These are phyloP conservation scores for Alisma plantagoaquatica DNA, from an alignment of 106 monocot genomes.

Conservation along the genomic window DNA sequence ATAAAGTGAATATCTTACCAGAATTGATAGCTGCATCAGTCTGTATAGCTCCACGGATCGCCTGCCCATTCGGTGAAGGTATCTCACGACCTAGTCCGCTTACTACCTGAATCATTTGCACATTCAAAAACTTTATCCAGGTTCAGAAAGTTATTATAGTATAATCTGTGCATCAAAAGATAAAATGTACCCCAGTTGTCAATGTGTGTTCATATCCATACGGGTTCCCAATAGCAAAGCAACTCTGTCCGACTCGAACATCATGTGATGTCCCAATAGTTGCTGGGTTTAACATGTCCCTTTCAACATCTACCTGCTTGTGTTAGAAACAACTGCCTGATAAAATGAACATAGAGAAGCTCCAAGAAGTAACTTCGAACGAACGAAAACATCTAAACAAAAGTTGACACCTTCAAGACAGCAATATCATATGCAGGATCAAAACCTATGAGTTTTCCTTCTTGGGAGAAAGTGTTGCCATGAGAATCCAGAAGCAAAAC, in stretches of 20 bases:
- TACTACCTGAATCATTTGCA: constrained; percentile 51
- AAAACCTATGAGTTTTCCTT: constrained; percentile 70
- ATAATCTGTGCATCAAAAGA: neutral
- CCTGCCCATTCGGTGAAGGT: constrained; percentile 78
- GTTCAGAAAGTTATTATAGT: neutral
- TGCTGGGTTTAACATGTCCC: constrained; percentile 52
- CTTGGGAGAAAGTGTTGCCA: constrained; percentile 44
- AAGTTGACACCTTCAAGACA: constrained; percentile 49
- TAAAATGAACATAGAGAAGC: too few relatives aligned
- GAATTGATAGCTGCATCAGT: constrained; percentile 91
- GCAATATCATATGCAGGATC: constrained; percentile 88
- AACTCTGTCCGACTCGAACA: constrained; percentile 78
- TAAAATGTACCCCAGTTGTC: constrained; percentile 63
- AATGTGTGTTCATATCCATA: constrained; percentile 85
- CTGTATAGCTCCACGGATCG: constrained; percentile 87
- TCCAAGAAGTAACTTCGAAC: too few relatives aligned
- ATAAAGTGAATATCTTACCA: too few relatives aligned
- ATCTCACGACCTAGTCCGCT: constrained; percentile 90
- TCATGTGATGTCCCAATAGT: constrained; percentile 56
- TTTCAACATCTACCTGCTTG: constrained; percentile 68
- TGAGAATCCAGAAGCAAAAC: constrained; percentile 51
- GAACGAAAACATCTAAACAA: neutral
- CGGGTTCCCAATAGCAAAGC: constrained; percentile 94
- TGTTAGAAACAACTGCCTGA: too few relatives aligned
- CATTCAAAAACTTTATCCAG: neutral